Evolutionary conservation across 2,329 filamentous ascomycete genomes (phyloP), one percentile per base, ranked within the genome.

Genomic region (Ophiocordyceps robertsii): DNA sequence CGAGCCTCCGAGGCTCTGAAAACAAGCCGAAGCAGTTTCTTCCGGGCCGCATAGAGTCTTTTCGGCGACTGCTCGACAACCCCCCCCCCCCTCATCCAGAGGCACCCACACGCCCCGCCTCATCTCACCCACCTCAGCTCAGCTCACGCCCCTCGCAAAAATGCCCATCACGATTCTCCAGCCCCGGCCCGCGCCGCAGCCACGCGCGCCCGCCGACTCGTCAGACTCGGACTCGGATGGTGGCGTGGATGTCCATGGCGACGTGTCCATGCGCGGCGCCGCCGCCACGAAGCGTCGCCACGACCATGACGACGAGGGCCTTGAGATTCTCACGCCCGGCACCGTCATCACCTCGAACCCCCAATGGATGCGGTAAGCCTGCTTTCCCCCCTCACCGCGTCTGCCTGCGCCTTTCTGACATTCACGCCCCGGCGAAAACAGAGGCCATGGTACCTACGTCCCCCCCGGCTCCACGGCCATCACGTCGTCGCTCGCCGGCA

Each of bases 391-490:
- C 17, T 14, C 3, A 9, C 31, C n/a, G n/a, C n/a, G n/a, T n/a
- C n/a, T n/a, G n/a, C n/a, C n/a, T n/a, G n/a, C n/a, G n/a, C n/a
- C n/a, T n/a, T n/a, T 9, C 9, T 13, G 13, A 24, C 16, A 4
- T n/a, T 27, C 21, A 19, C 12, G 16, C 6, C 33, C n/a, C 16
- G 14, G 13, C 10, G 11, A 13, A n/a, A 32, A 17, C 57, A 85
- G 88, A 66, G 92, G 92, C 55, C 92, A 98, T 66, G 92, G 92
- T 51, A 98, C 92, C 40, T 95, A 86, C 61, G 70, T 84, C 38
- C 73, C 75, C 16, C 62, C 73, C 5, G 61, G 67, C 38, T 71
- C 73, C 41, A 76, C 74, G 5, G 73, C 79, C 45, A 98, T 98
- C 57, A 77, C 83, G 44, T 89, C 87, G 39, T 94, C 92, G 6